Evolutionary conservation across 495 filamentous ascomycete species (phyloP), one percentile per base, ranked within the genome.

Genomic region (Aspergillus homomorphus): DNA sequence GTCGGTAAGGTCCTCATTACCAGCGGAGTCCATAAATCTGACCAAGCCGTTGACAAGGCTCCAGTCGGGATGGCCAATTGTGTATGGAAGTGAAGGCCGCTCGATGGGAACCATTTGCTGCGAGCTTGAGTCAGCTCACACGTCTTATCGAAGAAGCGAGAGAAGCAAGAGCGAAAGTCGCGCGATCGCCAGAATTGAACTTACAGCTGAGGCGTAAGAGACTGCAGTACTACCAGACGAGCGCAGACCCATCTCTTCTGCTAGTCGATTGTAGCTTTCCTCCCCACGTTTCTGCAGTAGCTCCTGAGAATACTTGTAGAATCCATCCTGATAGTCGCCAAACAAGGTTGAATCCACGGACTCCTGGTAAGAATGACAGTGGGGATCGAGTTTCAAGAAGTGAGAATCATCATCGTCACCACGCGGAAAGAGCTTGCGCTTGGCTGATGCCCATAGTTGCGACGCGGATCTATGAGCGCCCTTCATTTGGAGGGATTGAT

Each of bases 41-140:
- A 70, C 45, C 8, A 52, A 22, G 3, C 56, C 44, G 14, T 63
- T 64, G 10, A 59, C 56, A n/a, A 64, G 41, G 9, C 70, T 66
- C 75, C 75, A 76, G 9, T 74, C 73, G 19, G 63, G 57, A n/a
- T 64, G 57, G 49, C 68, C 66, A 26, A 77, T 64, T 7, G 66
- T 66, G 61, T 75, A 76, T 0, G 71, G 65, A 45, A 64, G 62
- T 16, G 61, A 33, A 22, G 66, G 69, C 7, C 53, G 65, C 24
- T 50, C 60, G 44, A 53, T 57, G 10, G 68, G 63, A 10, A 58
- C 62, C 59, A 66, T 69, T 56, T 69, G 57, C 52, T 62, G 44
- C 24, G 26, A 38, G 30, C 44, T 30, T 10, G 18, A 8, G 23
- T 51, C 48, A 51, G 19, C 30, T 19, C 14, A 55, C 56, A 60